Conservation (phyloP, 345 rosid species). For the Lepidium africanum region DNA sequence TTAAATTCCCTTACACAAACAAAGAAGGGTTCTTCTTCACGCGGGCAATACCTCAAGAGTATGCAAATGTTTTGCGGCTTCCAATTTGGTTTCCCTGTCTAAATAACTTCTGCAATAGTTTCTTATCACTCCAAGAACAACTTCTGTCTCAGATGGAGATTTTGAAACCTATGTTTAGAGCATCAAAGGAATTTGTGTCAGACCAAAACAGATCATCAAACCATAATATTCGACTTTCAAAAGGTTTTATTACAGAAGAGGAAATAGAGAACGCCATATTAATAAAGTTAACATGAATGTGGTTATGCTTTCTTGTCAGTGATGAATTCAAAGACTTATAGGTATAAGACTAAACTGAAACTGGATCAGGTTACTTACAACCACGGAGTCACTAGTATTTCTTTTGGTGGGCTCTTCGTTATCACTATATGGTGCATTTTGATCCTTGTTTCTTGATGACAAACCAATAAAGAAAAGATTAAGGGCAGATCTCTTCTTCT, state of each 20-base stretch:
- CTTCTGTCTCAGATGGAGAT: constrained; percentile 78
- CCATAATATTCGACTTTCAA: not conserved
- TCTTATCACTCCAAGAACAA: constrained; percentile 83
- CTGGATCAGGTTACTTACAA: constrained; percentile 49
- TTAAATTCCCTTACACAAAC: not conserved
- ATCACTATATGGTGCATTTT: constrained; percentile 27
- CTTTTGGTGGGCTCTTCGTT: constrained; percentile 48
- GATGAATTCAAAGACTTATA: not conserved
- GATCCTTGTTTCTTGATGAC: constrained; percentile 41
- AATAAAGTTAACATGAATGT: not conserved
- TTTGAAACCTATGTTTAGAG: constrained; percentile 55
- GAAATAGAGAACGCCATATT: not conserved
- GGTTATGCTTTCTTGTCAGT: not conserved
- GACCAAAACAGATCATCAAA: not conserved
- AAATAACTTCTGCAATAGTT: constrained; percentile 57
- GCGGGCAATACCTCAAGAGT: constrained; percentile 58
- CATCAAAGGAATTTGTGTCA: not conserved
- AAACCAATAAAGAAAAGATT: constrained; percentile 77
- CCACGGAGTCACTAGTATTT: constrained; percentile 53
- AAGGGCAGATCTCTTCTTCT: constrained; percentile 67
- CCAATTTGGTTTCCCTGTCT: constrained; percentile 45
- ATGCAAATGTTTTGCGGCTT: constrained; percentile 65
- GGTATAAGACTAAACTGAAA: not conserved
- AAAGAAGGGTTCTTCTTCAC: constrained; percentile 1
- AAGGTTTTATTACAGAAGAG: not conserved